Base-by-base conservation (phyloP, 2,329 filamentous ascomycete species). In the Rhynchosporium agropyri region DNA sequence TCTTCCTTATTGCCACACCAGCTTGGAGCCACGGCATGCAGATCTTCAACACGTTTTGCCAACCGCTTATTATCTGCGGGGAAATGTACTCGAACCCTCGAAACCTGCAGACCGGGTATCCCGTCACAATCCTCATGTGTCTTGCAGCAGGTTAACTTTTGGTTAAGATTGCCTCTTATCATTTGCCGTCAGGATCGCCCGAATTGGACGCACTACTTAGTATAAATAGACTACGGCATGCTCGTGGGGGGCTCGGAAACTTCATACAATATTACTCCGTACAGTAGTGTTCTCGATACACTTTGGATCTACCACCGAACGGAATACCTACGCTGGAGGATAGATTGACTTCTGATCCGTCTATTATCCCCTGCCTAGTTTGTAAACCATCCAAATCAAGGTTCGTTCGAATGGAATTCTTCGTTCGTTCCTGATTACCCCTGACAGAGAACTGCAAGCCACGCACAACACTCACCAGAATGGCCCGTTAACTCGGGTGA, bases 101-200 rank as follows among this genome's bases (percentile, higher is more conserved):
- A 53, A 12, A 38, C 13, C 31, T 53, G 50, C 50, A 40, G 31
- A n/a, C 10, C 7, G 31, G 31, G 50, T 38, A 49, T 38, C 33
- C 38, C 50, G 38, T 53, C 50, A 53, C 50, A 33, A 40, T 33
- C 26, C 38, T 38, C 10, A 20, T 53, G 33, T 53, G 13, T 53
- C 50, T 38, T 40, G 50, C 50, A 53, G 50, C 50, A 4, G n/a
- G 28, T 51, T 38, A 53, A 20, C 20, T 20, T n/a, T 53, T 26
- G 50, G 36, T 38, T 53, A 53, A 53, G 50, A 53, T 53, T 33
- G 31, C 50, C n/a, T 53, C 15, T 26, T 53, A 53, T 53, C 29
- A 51, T 51, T 51, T 31, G 49, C 29, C 49, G 49, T 51, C 29
- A 33, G 15, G 31, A 51, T 51, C 50, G 50, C 38, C 50, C 50